Evolutionary conservation across 73 alveolate species (phyloP).

Genomic region (Paramecium bursaria): DNA sequence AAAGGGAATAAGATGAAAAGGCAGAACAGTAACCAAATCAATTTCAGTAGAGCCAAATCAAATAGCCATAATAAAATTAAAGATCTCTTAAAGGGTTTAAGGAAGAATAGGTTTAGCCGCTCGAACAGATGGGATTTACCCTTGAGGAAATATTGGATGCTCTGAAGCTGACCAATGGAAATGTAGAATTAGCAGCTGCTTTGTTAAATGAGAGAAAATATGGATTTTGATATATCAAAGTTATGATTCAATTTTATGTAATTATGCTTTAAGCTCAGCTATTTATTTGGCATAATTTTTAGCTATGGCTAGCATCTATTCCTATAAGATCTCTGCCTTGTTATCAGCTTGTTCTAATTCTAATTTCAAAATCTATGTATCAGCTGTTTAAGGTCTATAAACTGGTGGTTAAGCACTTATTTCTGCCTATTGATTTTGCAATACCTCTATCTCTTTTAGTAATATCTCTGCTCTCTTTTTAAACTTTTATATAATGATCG

Average conservation of each 20-base stretch:
- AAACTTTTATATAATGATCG: slow-evolving; percentile 13
- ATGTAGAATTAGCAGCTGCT: slow-evolving; percentile 68
- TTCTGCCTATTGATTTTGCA: slow-evolving; percentile 6
- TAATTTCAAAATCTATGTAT: neutral
- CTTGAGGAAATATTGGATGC: slow-evolving; percentile 73
- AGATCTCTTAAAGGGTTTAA: slow-evolving; percentile 56
- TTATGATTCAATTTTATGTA: slow-evolving; percentile 31
- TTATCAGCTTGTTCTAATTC: slow-evolving; percentile 23
- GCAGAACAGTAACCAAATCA: slow-evolving; percentile 22
- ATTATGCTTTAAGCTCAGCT: slow-evolving; percentile 24
- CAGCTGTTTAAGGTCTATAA: neutral
- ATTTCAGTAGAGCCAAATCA: slow-evolving; percentile 4
- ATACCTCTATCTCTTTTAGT: slow-evolving; percentile 11
- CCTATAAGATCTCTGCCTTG: slow-evolving; percentile 17
- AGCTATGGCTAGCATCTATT: slow-evolving; percentile 2
- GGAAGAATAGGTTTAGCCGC: slow-evolving; percentile 65
- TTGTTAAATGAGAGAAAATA: slow-evolving; percentile 11
- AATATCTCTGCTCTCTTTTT: slow-evolving; percentile 42
- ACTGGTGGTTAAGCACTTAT: neutral
- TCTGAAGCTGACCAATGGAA: slow-evolving; percentile 66
- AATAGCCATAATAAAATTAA: slow-evolving; percentile 2
- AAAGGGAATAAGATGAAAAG: slow-evolving; percentile 60
- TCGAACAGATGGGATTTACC: slow-evolving; percentile 71
- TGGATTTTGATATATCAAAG: slow-evolving; percentile 20
- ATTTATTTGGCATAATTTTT: slow-evolving; percentile 35